These are phyloP conservation scores for Mycocentrospora acerina DNA, from an alignment of 2,329 filamentous ascomycete species.

Conservation along the genomic window DNA sequence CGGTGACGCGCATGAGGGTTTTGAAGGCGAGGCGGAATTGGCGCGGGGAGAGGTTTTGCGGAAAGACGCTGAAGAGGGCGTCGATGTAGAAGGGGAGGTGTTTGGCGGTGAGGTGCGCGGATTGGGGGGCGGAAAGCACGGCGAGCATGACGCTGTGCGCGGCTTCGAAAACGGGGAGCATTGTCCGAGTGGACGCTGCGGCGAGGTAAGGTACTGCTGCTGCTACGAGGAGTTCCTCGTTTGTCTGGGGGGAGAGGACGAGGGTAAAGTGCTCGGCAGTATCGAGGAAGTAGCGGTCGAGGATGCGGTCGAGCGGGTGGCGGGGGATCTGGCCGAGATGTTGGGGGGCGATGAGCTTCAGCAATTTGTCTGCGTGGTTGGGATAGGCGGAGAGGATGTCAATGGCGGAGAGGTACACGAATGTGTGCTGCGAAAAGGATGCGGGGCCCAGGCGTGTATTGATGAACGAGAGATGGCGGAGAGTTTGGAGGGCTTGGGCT, in stretches of 20 bases:
- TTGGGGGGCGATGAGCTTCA: conserved; percentile 62
- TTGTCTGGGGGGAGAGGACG: conserved; percentile 64
- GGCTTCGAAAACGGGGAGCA: conserved; percentile 79
- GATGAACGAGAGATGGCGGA: conserved; percentile 81
- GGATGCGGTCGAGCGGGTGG: conserved; percentile 67
- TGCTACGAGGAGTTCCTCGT: conserved; percentile 71
- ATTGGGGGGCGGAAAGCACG: conserved; percentile 77
- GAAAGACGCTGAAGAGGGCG: conserved; percentile 77
- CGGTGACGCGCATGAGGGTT: conserved; percentile 78
- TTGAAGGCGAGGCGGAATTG: conserved; percentile 90
- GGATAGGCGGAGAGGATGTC: conserved; percentile 78
- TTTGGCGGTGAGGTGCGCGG: conserved; percentile 67
- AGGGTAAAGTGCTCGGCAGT: conserved; percentile 80
- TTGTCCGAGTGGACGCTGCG: conserved; percentile 54
- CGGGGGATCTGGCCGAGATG: conserved; percentile 59
- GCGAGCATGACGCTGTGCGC: conserved; percentile 82
- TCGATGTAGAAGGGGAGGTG: conserved; percentile 84
- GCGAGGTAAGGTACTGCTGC: conserved; percentile 74
- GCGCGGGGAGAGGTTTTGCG: conserved; percentile 72
- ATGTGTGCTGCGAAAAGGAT: conserved; percentile 80
- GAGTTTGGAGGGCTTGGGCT: conserved; percentile 68
- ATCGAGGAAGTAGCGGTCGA: conserved; percentile 90
- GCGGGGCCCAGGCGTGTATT: conserved; percentile 71
- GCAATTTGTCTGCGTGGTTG: conserved; percentile 64
- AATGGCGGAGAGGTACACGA: conserved; percentile 78